Base-by-base conservation (phyloP, 2,329 filamentous ascomycete genomes). In the Trichoderma sp. region DNA sequence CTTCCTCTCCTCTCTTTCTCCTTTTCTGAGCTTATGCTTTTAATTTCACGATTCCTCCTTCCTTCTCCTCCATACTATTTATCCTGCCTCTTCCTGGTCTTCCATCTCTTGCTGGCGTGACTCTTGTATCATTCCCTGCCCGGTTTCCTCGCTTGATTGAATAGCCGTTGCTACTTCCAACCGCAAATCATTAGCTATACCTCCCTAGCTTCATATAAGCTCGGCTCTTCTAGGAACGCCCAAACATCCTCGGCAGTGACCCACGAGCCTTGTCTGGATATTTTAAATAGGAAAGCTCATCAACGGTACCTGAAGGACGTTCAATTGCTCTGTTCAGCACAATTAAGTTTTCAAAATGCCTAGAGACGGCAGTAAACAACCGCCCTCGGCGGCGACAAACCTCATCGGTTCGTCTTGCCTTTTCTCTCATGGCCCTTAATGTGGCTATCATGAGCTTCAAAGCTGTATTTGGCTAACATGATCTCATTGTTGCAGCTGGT, bases 361-460 rank as follows among this genome's bases (percentile, higher is more conserved):
- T 75, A 76, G 75, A 72, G 77, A 77, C 70, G 78, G 79, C 69
- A 78, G 76, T 84, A 95, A 92, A 85, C 89, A 92, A 85, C 92
- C 93, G 77, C 89, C 95, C 73, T 94, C 94, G 71, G 93, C 91
- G 74, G 95, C 95, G 58, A 95, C 93, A 62, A 98, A 98, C 83
- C 84, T 98, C 78, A 95, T 98, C 78, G 94, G 94, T 96, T 86
- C 78, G 88, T 79, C 76, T 47, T 67, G 58, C 21, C 11, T 65
- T 8, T 24, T 32, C 3, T 0, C 1, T n/a, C 58, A 18, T 21
- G 24, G 64, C 21, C 36, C 58, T n/a, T 34, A 6, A 15, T 30
- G n/a, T 34, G 12, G 21, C 24, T 53, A n/a, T 15, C 12, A 15
- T 5, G 47, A 72, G 56, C 36, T 67, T 57, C 74, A 79, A 61